Evolutionary conservation across 305 asterid genomes (phyloP).

Genomic region (Striga hermonthica): DNA sequence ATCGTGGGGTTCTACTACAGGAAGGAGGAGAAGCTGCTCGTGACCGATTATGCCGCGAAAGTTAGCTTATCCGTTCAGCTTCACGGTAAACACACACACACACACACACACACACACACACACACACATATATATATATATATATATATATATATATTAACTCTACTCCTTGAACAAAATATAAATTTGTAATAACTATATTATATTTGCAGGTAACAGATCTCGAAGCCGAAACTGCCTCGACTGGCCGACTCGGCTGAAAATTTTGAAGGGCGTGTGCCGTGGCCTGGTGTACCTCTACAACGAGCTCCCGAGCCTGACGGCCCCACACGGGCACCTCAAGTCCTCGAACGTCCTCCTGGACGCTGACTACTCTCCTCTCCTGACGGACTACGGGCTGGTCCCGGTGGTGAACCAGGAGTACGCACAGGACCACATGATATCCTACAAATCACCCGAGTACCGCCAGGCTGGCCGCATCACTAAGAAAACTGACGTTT

Average conservation of each 20-base stretch:
- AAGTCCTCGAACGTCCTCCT: slow-evolving; percentile 74
- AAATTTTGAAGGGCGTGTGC: slow-evolving; percentile 58
- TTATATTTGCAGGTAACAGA: slow-evolving; percentile 39
- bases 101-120: too few species aligned
- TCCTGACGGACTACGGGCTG: slow-evolving; percentile 59
- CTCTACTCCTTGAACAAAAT: neutral
- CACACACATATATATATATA: too few species aligned
- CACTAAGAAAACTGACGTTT: slow-evolving; percentile 62
- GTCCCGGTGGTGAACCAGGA: slow-evolving; percentile 60
- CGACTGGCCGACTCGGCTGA: slow-evolving; percentile 61
- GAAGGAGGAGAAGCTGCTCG: slow-evolving; percentile 72
- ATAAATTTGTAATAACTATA: neutral
- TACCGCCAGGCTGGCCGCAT: slow-evolving; percentile 44
- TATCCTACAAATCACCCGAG: slow-evolving; percentile 74
- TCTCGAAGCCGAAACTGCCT: slow-evolving; percentile 33
- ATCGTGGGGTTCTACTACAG: slow-evolving; percentile 56
- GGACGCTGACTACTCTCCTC: slow-evolving; percentile 37
- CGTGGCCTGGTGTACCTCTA: slow-evolving; percentile 55
- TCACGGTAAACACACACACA: slow-evolving; percentile 53
- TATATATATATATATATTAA: too few species aligned
- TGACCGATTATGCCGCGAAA: slow-evolving; percentile 52
- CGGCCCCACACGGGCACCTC: slow-evolving; percentile 72
- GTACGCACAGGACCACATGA: slow-evolving; percentile 54
- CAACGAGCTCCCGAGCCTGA: slow-evolving; percentile 60
- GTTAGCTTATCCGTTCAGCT: slow-evolving; percentile 60